Evolutionary conservation across 805 yeast species (phyloP), one percentile per base, ranked within the genome.

Genomic region (Saturnispora besseyi): DNA sequence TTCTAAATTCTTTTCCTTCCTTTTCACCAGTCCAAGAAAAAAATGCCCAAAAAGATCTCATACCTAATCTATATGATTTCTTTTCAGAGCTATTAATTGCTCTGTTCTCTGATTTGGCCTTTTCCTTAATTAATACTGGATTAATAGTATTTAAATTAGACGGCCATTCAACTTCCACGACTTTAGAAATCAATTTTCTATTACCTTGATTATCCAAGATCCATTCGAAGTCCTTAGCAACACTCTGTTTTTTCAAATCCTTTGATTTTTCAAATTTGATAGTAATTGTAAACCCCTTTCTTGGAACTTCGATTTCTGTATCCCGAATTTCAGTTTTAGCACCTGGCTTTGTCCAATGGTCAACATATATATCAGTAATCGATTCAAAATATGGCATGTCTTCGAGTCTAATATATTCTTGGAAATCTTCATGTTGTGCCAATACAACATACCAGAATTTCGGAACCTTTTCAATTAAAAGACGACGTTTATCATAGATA

Each of bases 361-460:
- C 66, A 3, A 91, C 84, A 53, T 74, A 73, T 7, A 91, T 69
- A 53, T 86, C 85, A 32, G 66, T 69, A 50, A 90, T 75, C 44
- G 66, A 64, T 59, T 89, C 96, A 44, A 89, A 63, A 57, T 77
- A 84, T 62, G 82, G 82, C 67, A 82, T 79, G 65, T 90, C 97
- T 36, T 84, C 86, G 2, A 83, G 79, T 30, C 80, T 74, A 18
- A 90, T 70, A 62, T 78, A 87, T 54, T 89, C 96, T 13, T 86
- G 83, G 61, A 91, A 85, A 55, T 87, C 96, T 46, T 85, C 84
- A 59, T 84, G 84, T 60, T 86, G 87, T 2, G 90, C 88, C 10
- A 91, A 66, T 0, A 86, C 96, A 48, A 84, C 77, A 59, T 85
- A 83, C 98, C 98, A 91, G 64, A 91, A 89, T 55, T 78, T 77